Conservation (phyloP, 2,329 filamentous ascomycete genomes). For the Neodidymelliopsis sp. region DNA sequence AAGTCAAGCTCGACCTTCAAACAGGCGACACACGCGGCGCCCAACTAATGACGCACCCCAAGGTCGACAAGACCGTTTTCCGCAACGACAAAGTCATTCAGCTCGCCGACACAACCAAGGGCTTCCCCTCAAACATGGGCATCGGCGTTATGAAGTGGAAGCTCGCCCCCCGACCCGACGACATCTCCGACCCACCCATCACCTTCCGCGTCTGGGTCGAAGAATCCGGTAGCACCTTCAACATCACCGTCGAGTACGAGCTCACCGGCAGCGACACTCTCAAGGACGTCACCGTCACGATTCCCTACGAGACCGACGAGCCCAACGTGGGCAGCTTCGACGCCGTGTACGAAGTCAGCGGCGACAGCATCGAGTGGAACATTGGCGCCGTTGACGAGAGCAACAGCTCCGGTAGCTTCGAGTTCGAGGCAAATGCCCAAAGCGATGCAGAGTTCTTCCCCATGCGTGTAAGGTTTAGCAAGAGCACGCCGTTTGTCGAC, state of each 20-base stretch:
- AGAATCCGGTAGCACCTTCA: slow-evolving; percentile 81
- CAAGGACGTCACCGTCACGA: slow-evolving; percentile 84
- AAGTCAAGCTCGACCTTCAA: slow-evolving; percentile 83
- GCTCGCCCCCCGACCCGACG: slow-evolving; percentile 80
- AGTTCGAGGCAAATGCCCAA: slow-evolving; percentile 88
- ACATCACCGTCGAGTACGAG: slow-evolving; percentile 95
- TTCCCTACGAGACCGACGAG: slow-evolving; percentile 85
- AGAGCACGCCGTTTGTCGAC: slow-evolving; percentile 85
- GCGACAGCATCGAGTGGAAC: slow-evolving; percentile 92
- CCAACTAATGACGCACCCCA: slow-evolving; percentile 94
- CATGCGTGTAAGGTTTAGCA: slow-evolving; percentile 90
- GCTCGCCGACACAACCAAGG: slow-evolving; percentile 84
- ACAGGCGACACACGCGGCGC: slow-evolving; percentile 81
- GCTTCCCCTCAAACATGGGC: slow-evolving; percentile 93
- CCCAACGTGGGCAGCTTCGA: slow-evolving; percentile 92
- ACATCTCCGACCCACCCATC: slow-evolving; percentile 83
- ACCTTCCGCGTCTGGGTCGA: slow-evolving; percentile 99
- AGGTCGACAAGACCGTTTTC: slow-evolving; percentile 91
- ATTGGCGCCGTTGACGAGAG: slow-evolving; percentile 85
- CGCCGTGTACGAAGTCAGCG: slow-evolving; percentile 90
- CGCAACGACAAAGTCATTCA: slow-evolving; percentile 84
- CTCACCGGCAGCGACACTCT: slow-evolving; percentile 80
- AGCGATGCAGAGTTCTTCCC: slow-evolving; percentile 98
- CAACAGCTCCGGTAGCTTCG: slow-evolving; percentile 85
- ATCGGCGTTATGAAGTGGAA: slow-evolving; percentile 95